phyloP scores from a whole-genome alignment of 2,329 filamentous ascomycete species.

The Alternaria brassicicola region DNA sequence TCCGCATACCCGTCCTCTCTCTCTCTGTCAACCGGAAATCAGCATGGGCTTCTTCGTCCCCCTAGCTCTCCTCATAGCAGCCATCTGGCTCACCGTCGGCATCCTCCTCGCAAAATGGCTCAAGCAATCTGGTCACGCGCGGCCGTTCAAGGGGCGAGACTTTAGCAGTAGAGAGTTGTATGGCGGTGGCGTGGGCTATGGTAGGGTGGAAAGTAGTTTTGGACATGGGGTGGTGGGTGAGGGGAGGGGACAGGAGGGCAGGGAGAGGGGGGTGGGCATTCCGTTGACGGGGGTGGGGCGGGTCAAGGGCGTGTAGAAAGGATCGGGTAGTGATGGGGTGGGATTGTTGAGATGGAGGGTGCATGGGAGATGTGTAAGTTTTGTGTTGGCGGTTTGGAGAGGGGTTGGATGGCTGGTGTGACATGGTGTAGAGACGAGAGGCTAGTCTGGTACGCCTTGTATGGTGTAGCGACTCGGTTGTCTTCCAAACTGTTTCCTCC shows the following conservation, averaged over 20 bases:
- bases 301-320: constrained; percentile 25
- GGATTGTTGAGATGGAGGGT: neutral
- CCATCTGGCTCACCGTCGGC: constrained; percentile 24
- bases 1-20: too few species aligned
- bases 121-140: constrained; percentile 24
- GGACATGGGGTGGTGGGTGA: neutral
- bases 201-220: neutral
- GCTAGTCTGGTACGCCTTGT: too few species aligned
- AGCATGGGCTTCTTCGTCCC: constrained; percentile 15
- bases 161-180: constrained; percentile 11
- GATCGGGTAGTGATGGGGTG: neutral
- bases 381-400: too few species aligned
- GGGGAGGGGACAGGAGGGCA: neutral
- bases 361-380: too few species aligned
- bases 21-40: too few species aligned
- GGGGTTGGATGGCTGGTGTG: too few species aligned
- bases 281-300: constrained; percentile 22
- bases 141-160: constrained; percentile 17
- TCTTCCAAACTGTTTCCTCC: too few species aligned
- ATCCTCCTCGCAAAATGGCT: constrained; percentile 26
- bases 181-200: constrained; percentile 19
- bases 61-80: constrained; percentile 24
- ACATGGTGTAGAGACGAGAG: too few species aligned
- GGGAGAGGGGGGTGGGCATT: constrained; percentile 12
- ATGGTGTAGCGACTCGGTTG: too few species aligned